phyloP scores from a whole-genome alignment of 768 basidiomycete genomes.

The Lepiota brunneoincarnata region DNA sequence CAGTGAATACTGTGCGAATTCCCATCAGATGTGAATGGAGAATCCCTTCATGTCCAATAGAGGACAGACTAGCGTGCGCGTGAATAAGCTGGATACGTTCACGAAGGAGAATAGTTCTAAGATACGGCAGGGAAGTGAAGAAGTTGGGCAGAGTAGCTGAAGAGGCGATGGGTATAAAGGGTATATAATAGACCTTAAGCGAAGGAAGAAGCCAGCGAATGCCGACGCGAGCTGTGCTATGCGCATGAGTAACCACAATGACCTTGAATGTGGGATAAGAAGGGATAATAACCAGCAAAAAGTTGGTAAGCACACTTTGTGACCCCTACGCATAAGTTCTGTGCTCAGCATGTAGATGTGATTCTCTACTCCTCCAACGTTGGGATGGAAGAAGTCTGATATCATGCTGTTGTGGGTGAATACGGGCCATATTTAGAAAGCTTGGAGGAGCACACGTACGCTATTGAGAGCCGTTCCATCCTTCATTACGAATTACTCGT shows the following conservation, averaged over 20 bases:
- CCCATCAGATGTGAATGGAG: constrained; percentile 86
- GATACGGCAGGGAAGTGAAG: constrained; percentile 87
- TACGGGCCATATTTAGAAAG: not conserved
- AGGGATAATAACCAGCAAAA: not conserved
- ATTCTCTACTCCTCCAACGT: constrained; percentile 93
- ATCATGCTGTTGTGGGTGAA: constrained; percentile 67
- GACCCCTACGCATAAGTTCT: constrained; percentile 76
- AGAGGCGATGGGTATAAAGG: constrained; percentile 84
- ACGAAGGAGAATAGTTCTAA: constrained; percentile 83
- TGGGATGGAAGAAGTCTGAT: constrained; percentile 94
- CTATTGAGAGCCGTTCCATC: constrained; percentile 19
- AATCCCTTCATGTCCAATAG: constrained; percentile 90
- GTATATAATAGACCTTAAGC: constrained; percentile 94
- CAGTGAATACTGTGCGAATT: constrained; percentile 91
- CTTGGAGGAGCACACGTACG: constrained; percentile 17
- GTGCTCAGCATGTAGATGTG: constrained; percentile 93
- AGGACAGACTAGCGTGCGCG: constrained; percentile 87
- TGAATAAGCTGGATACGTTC: constrained; percentile 89
- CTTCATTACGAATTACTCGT: not conserved
- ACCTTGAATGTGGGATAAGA: constrained; percentile 48
- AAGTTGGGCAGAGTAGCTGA: constrained; percentile 95
- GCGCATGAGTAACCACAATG: constrained; percentile 91
- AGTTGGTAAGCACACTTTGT: constrained; percentile 55
- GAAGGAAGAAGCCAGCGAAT: constrained; percentile 85
- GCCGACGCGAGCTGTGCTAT: constrained; percentile 81